Percentiles rank a stretch among this genome's conserved stretches.
Evolutionary conservation across 805 yeast species (phyloP).

Genomic region (Lachancea nothofagi): DNA sequence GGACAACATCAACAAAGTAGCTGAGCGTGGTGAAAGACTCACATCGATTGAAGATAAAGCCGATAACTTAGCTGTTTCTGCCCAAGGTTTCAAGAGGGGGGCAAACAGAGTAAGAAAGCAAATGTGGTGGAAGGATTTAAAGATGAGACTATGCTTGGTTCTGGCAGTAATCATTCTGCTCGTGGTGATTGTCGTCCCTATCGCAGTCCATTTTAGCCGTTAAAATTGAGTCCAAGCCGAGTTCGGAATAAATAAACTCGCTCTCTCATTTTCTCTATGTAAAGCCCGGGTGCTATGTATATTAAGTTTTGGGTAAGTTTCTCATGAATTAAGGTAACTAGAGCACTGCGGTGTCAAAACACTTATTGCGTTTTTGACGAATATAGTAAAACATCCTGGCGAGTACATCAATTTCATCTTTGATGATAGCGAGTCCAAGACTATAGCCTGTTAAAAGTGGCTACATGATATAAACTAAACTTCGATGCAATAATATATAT

Average conservation of each 20-base stretch:
- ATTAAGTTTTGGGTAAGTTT: constrained; percentile 5
- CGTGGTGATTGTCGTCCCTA: constrained; percentile 86
- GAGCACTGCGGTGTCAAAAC: too few relatives aligned
- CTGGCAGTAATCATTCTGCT: constrained; percentile 73
- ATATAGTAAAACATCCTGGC: too few relatives aligned
- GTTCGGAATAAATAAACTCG: too few relatives aligned
- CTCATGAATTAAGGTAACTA: too few relatives aligned
- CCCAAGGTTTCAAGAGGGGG: constrained; percentile 92
- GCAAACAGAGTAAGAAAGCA: constrained; percentile 97
- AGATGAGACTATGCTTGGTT: constrained; percentile 87
- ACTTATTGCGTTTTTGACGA: too few relatives aligned
- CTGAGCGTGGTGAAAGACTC: constrained; percentile 87
- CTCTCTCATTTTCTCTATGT: not conserved
- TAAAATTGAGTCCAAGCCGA: not conserved
- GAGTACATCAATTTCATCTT: not conserved
- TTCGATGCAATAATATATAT: constrained; percentile 1
- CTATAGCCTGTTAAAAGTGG: not conserved
- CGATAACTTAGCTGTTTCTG: constrained; percentile 83
- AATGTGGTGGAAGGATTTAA: constrained; percentile 99
- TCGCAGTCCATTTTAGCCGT: constrained; percentile 76
- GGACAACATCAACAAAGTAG: constrained; percentile 91
- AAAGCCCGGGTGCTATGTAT: constrained; percentile 6
- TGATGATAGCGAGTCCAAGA: not conserved
- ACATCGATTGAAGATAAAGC: constrained; percentile 91
- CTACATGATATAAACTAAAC: too few relatives aligned